phyloP scores from a whole-genome alignment of 257 asterid species.

The Cynanchum wilfordii region DNA sequence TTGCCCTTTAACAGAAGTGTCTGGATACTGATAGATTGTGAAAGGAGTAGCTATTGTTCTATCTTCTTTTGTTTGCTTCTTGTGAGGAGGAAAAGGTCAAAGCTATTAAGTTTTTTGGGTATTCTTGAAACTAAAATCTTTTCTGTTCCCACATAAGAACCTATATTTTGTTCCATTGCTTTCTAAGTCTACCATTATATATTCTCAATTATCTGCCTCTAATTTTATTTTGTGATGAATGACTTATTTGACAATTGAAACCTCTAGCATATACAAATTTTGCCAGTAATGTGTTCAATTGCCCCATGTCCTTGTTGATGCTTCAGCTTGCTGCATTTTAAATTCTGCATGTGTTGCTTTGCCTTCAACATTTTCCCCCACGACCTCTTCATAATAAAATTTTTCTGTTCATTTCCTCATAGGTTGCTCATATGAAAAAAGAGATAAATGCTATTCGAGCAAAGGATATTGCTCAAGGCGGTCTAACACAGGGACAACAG shows the following conservation, averaged over 20 bases:
- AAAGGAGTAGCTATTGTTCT: background rate
- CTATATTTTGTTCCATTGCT: background rate
- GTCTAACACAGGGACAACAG: slow-evolving; percentile 97
- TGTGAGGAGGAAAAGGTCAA: background rate
- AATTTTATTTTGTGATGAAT: background rate
- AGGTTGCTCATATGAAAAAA: slow-evolving; percentile 99
- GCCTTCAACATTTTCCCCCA: background rate
- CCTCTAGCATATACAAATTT: background rate
- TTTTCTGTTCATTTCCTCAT: slow-evolving; percentile 2
- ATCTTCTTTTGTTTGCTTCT: background rate
- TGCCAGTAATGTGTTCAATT: background rate
- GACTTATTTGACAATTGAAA: background rate
- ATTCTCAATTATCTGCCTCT: background rate
- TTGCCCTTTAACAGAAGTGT: background rate
- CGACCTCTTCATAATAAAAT: background rate
- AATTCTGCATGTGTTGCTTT: background rate
- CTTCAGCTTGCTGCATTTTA: background rate
- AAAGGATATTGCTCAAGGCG: slow-evolving; percentile 99
- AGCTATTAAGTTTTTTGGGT: background rate
- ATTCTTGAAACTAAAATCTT: background rate
- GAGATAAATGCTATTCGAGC: slow-evolving; percentile 98
- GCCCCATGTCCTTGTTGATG: background rate
- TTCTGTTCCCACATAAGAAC: slow-evolving; percentile 4
- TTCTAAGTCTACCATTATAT: background rate
- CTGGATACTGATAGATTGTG: background rate